Evolutionary conservation across 371 early-diverging fungal species (phyloP).

Genomic region (Mortierella sp.): DNA sequence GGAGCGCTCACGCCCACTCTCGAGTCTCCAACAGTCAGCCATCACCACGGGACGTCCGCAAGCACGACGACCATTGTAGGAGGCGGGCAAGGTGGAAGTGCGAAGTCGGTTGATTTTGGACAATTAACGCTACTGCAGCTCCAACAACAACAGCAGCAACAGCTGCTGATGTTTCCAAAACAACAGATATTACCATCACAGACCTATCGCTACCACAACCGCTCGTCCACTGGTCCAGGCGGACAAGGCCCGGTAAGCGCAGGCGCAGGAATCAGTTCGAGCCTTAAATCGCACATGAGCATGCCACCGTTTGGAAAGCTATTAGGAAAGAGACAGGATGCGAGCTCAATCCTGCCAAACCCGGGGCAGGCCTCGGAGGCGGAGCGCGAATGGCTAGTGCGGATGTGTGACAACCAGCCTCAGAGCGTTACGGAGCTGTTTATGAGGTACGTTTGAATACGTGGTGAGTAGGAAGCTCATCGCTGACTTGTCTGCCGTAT

Average conservation of each 20-base stretch:
- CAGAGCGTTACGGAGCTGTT: slow-evolving; percentile 72
- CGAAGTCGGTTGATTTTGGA: slow-evolving; percentile 51
- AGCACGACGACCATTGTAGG: too few relatives aligned
- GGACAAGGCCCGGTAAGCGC: slow-evolving; percentile 17
- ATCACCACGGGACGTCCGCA: not conserved
- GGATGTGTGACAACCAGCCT: slow-evolving; percentile 61
- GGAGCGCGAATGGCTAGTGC: slow-evolving; percentile 63
- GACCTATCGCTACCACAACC: slow-evolving; percentile 48
- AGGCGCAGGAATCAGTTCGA: slow-evolving; percentile 29
- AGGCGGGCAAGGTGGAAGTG: slow-evolving; percentile 25
- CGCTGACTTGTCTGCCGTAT: too few relatives aligned
- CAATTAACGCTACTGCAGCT: slow-evolving; percentile 20
- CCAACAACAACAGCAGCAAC: slow-evolving; percentile 35
- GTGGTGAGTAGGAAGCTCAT: not conserved
- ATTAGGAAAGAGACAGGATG: slow-evolving; percentile 41
- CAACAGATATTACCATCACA: slow-evolving; percentile 43
- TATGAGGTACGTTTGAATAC: slow-evolving; percentile 44
- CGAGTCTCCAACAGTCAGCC: slow-evolving; percentile 21
- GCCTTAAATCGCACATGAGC: slow-evolving; percentile 38
- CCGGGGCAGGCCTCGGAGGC: slow-evolving; percentile 60
- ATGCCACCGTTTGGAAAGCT: slow-evolving; percentile 15
- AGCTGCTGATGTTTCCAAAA: slow-evolving; percentile 19
- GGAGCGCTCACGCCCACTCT: slow-evolving; percentile 41
- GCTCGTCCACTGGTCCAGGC: slow-evolving; percentile 37
- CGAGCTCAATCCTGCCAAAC: slow-evolving; percentile 59